These are phyloP conservation scores for Mycena vitilis DNA, from an alignment of 768 basidiomycete species.

Conservation along the genomic window DNA sequence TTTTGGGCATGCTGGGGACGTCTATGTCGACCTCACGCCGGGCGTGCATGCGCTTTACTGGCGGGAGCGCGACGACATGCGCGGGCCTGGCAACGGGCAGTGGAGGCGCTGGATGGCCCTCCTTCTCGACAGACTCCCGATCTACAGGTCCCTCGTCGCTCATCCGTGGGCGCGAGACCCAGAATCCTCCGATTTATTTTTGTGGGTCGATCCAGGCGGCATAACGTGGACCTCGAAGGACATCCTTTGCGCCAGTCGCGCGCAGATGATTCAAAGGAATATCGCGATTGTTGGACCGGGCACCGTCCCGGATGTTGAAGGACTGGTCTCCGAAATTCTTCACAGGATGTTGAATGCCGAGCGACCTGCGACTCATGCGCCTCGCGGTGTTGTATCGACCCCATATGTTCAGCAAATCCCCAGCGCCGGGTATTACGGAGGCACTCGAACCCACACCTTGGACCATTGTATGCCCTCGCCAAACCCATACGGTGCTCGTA, in stretches of 20 bases:
- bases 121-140: constrained; percentile 23
- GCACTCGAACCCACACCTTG: not conserved
- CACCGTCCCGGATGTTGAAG: constrained; percentile 22
- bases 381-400: not conserved
- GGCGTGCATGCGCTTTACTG: constrained; percentile 24
- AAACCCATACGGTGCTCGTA: not conserved
- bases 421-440: not conserved
- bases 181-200: constrained; percentile 26
- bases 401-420: not conserved
- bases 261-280: constrained; percentile 19
- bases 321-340: constrained; percentile 24
- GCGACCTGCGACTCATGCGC: not conserved
- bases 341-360: constrained; percentile 22
- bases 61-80: constrained; percentile 21
- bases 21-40: constrained; percentile 39
- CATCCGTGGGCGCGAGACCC: constrained; percentile 29
- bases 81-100: constrained; percentile 1
- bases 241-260: constrained; percentile 22
- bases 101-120: constrained; percentile 26
- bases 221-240: constrained; percentile 27
- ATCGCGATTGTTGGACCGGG: constrained; percentile 15
- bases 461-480: not conserved
- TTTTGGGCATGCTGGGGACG: constrained; percentile 40
- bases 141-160: constrained; percentile 20
- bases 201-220: constrained; percentile 31